A percentile compares a stretch with the other conserved stretches of the same genome.
Conservation (phyloP, 352 stramenopile species). For the Globisporangium ultimum region DNA sequence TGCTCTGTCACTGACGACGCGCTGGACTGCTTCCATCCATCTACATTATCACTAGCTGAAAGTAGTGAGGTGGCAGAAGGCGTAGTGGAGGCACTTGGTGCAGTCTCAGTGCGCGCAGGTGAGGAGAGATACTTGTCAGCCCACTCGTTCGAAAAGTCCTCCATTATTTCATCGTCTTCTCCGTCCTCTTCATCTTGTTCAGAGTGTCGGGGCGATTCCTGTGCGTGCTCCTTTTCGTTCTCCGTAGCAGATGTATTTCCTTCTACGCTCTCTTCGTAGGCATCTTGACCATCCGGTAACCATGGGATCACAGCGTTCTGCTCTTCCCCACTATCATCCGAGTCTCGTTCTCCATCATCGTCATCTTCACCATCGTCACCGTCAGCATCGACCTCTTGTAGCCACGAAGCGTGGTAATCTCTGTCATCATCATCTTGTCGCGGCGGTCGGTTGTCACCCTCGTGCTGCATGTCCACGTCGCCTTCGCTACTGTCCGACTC, state of each 20-base stretch:
- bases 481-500: neutral
- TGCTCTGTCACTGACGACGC: neutral
- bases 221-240: slow-evolving; percentile 11
- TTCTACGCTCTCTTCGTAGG: slow-evolving; percentile 16
- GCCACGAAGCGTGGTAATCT: neutral
- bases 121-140: slow-evolving; percentile 31
- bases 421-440: slow-evolving; percentile 4
- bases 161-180: slow-evolving; percentile 18
- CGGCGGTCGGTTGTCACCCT: neutral
- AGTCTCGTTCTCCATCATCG: neutral
- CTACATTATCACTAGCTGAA: neutral
- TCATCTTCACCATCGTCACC: neutral
- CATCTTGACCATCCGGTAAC: slow-evolving; percentile 21
- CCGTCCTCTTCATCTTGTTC: neutral
- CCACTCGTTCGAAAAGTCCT: slow-evolving; percentile 38
- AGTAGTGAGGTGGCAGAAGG: neutral
- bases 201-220: neutral
- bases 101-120: neutral
- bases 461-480: neutral
- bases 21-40: neutral
- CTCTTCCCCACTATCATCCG: neutral
- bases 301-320: slow-evolving; percentile 13
- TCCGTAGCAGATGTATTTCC: slow-evolving; percentile 6
- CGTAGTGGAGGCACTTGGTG: neutral
- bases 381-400: neutral